A percentile compares a stretch with the other conserved stretches of the same genome.
Conservation (phyloP, 2,329 filamentous ascomycete species). For the Aureobasidium vineae region DNA sequence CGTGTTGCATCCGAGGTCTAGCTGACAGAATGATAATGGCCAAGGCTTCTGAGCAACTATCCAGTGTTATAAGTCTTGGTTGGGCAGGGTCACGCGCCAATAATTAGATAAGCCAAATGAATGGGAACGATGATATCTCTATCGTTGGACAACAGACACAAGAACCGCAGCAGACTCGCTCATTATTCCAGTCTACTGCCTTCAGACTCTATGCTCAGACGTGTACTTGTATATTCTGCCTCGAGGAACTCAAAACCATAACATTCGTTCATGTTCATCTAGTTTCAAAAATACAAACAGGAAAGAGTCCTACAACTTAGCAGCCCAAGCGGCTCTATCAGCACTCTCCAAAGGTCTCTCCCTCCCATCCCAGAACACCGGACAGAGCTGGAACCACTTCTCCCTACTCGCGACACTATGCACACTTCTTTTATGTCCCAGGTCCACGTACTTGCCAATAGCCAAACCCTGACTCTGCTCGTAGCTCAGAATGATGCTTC, state of each 20-base stretch:
- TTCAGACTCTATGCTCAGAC: not conserved
- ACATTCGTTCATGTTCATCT: not conserved
- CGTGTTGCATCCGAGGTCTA: not conserved
- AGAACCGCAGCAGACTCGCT: not conserved
- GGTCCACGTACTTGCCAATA: conserved; percentile 53
- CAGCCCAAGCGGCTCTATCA: conserved; percentile 33
- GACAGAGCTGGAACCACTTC: conserved; percentile 48
- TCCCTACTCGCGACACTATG: conserved; percentile 41
- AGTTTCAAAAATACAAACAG: too few species aligned
- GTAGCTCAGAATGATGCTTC: conserved; percentile 68
- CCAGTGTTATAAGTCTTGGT: not conserved
- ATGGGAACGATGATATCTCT: not conserved
- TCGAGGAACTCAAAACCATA: not conserved
- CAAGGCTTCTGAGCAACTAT: not conserved
- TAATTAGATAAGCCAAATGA: too few species aligned
- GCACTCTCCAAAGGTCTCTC: conserved; percentile 33
- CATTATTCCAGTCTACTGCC: not conserved
- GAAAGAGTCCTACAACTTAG: conserved; percentile 23
- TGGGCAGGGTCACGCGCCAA: not conserved
- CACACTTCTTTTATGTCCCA: conserved; percentile 43
- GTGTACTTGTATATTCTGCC: too few species aligned
- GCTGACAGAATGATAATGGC: not conserved
- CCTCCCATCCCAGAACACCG: conserved; percentile 50
- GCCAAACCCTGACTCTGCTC: conserved; percentile 72
- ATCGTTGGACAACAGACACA: not conserved